phyloP scores from a whole-genome alignment of 257 asterid species.

The Voacanga thouarsii region DNA sequence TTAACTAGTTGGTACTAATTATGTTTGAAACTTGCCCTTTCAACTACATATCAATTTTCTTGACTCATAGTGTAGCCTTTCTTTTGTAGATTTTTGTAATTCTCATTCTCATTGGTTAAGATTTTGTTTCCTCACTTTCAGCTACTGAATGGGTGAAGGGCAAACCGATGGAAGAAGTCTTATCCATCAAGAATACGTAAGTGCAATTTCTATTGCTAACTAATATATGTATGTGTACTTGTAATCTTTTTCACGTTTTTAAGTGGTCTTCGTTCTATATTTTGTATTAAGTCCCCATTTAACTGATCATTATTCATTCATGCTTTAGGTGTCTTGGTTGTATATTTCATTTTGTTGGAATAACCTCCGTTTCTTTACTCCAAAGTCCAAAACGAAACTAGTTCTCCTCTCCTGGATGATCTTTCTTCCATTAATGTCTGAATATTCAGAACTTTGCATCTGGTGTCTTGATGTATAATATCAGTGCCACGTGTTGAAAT shows the following conservation, averaged over 20 bases:
- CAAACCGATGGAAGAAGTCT: constrained; percentile 76
- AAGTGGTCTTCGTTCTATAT: not conserved
- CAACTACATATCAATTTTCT: not conserved
- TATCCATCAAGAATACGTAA: constrained; percentile 81
- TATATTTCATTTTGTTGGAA: not conserved
- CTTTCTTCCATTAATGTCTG: too few relatives aligned
- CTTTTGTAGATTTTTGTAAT: too few relatives aligned
- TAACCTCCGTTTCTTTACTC: not conserved
- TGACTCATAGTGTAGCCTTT: not conserved
- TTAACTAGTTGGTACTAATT: not conserved
- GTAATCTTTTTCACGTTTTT: not conserved
- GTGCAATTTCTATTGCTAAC: constrained; percentile 19
- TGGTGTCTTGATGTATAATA: too few relatives aligned
- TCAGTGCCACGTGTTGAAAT: too few relatives aligned
- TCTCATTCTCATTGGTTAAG: not conserved
- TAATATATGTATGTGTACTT: not conserved
- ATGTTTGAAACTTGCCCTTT: not conserved
- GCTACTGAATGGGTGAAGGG: constrained; percentile 97
- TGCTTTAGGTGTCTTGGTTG: not conserved
- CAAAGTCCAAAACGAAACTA: too few relatives aligned
- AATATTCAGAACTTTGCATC: too few relatives aligned
- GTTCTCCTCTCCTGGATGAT: too few relatives aligned
- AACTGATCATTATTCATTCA: not conserved
- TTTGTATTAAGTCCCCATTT: not conserved
- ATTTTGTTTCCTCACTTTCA: constrained; percentile 28